Evolutionary conservation across 1,139 yeast species (phyloP).

Genomic region (Groenewaldozyma auringiensis): DNA sequence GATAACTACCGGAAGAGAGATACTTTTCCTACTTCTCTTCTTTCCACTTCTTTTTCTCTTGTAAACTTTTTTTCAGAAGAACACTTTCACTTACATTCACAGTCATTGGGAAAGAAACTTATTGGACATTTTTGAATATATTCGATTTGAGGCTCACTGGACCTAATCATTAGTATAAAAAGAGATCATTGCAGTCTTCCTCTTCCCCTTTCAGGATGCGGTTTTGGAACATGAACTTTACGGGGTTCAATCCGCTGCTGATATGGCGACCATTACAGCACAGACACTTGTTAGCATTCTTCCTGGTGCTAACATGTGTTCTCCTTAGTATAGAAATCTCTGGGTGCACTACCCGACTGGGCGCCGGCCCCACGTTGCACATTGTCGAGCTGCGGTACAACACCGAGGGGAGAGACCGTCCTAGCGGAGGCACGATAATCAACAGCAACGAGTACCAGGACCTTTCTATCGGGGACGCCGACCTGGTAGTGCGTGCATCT

Average conservation of each 20-base stretch:
- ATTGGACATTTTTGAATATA: too few relatives aligned
- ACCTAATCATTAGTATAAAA: too few relatives aligned
- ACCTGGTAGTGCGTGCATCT: conserved; percentile 20
- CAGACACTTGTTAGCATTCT: conserved; percentile 18
- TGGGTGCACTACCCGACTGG: conserved; percentile 20
- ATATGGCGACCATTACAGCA: conserved; percentile 12
- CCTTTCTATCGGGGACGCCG: conserved; percentile 12
- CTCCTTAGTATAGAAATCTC: conserved; percentile 19
- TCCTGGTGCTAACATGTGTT: conserved; percentile 18
- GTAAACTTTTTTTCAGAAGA: neutral
- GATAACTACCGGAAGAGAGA: too few relatives aligned
- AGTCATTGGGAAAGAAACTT: too few relatives aligned
- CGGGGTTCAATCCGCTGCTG: conserved; percentile 1
- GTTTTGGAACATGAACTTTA: neutral
- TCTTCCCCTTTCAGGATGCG: neutral
- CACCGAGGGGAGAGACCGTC: conserved; percentile 14
- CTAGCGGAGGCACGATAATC: conserved; percentile 16
- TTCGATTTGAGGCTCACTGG: too few relatives aligned
- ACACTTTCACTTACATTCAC: too few relatives aligned
- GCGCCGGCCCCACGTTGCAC: conserved; percentile 18
- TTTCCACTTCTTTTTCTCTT: neutral
- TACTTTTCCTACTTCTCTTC: neutral
- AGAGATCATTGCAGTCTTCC: too few relatives aligned
- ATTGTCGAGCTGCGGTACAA: conserved; percentile 20
- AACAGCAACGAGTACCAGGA: conserved; percentile 19